Base-by-base conservation (phyloP, 495 filamentous ascomycete genomes). In the Penicillium fimorum region DNA sequence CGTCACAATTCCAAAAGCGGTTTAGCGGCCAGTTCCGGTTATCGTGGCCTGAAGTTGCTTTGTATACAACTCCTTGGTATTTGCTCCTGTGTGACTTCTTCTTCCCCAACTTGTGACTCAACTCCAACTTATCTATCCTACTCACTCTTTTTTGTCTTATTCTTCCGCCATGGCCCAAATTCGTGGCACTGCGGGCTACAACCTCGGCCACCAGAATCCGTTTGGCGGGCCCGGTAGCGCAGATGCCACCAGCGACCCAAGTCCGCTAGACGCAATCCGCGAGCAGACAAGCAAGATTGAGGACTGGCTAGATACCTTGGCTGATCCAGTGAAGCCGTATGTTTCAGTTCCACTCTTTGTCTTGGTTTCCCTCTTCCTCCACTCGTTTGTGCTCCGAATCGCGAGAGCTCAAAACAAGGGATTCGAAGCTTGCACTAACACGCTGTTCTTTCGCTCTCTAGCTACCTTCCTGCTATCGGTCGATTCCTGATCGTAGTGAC, bases 201-300 rank as follows among this genome's bases (percentile, higher is more conserved):
- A 96, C 73, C 86, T 97, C 65, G 91, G 89, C 59, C 82, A 85
- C 62, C 86, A 86, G 62, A 85, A 82, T 67, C 82, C 86, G 50
- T 94, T 93, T 63, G 87, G 87, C 40, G 82, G 79, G 30, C 80
- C 84, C 45, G 76, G 81, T 64, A 75, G 83, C 68, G 77, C 77
- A 68, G 81, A 83, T 64, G 79, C 82, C 57, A 77, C 82, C 55
- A 83, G 77, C 73, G 90, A 94, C 63, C 86, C 90, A 29, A 93
- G 89, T 76, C 89, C 94, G 47, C 84, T 98, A 46, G 95, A 96
- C 71, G 81, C 88, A 43, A 93, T 98, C 63, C 83, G 94, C 48
- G 87, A 90, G 74, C 91, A 97, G 71, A 97, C 94, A 30, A 96
- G 87, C 83, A 97, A 96, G 81, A 95, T 98, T 61, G 94, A 98